These are phyloP conservation scores for Fagopyrum esculentum DNA, from an alignment of 148 eudicot species.

Conservation along the genomic window DNA sequence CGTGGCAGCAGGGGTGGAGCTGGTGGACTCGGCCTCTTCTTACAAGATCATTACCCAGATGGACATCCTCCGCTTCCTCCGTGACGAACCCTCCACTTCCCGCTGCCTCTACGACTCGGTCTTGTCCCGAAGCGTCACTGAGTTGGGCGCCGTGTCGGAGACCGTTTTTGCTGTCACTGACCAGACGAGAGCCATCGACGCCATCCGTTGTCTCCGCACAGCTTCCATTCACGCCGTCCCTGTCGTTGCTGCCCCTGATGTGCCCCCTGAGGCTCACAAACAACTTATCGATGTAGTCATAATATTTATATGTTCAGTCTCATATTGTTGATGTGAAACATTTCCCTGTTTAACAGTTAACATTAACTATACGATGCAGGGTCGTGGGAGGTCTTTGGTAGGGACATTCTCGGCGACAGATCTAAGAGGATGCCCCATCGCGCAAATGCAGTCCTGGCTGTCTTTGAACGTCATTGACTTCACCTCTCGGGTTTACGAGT, in stretches of 20 bases:
- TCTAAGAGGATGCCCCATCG: slow-evolving; percentile 60
- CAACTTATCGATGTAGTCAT: slow-evolving; percentile 68
- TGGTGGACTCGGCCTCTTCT: slow-evolving; percentile 63
- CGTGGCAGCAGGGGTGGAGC: slow-evolving; percentile 58
- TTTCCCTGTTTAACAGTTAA: too few species aligned
- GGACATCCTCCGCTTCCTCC: slow-evolving; percentile 68
- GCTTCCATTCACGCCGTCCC: slow-evolving; percentile 76
- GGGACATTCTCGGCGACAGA: slow-evolving; percentile 90
- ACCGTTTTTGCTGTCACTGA: slow-evolving; percentile 51
- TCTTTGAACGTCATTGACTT: slow-evolving; percentile 42
- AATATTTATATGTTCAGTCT: too few species aligned
- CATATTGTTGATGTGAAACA: too few species aligned
- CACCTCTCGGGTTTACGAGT: slow-evolving; percentile 31
- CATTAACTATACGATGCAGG: slow-evolving; percentile 38
- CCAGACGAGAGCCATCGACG: slow-evolving; percentile 47
- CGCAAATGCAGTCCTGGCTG: slow-evolving; percentile 50
- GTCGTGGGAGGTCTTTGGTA: slow-evolving; percentile 46
- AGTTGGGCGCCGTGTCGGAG: slow-evolving; percentile 32
- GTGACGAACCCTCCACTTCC: slow-evolving; percentile 27
- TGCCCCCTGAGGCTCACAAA: slow-evolving; percentile 28
- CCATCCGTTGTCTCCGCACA: slow-evolving; percentile 48
- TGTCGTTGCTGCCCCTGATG: slow-evolving; percentile 38
- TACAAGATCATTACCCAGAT: slow-evolving; percentile 80
- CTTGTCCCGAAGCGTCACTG: slow-evolving; percentile 27
- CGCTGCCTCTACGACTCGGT: slow-evolving; percentile 17